Conservation (phyloP, 2,329 filamentous ascomycete species). For the Clonostachys sp. region DNA sequence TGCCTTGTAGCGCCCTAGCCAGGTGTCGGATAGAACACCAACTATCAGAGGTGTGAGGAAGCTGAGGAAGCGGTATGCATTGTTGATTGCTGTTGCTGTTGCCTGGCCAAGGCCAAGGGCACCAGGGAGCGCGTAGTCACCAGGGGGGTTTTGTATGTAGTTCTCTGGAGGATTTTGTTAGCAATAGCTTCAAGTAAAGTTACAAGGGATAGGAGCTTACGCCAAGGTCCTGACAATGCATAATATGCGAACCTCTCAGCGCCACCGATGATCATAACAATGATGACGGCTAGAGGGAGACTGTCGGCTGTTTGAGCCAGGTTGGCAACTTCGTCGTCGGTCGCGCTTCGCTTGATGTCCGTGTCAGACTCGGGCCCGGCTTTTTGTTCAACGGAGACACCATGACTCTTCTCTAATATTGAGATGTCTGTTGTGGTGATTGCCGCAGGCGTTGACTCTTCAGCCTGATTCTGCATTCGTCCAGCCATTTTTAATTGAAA, state of each 20-base stretch:
- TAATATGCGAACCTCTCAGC: slow-evolving; percentile 6
- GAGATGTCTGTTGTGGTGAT: too few relatives aligned
- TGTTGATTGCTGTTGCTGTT: slow-evolving; percentile 38
- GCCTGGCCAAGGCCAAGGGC: slow-evolving; percentile 44
- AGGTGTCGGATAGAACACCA: slow-evolving; percentile 55
- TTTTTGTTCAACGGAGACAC: too few relatives aligned
- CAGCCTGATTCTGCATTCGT: too few relatives aligned
- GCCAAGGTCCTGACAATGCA: slow-evolving; percentile 3
- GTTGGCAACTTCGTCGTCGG: slow-evolving; percentile 1
- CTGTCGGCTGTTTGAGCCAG: slow-evolving; percentile 1
- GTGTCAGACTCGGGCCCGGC: too few relatives aligned
- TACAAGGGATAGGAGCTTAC: background rate
- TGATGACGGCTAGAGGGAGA: slow-evolving; percentile 1
- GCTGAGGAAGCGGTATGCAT: slow-evolving; percentile 38
- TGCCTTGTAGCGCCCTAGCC: slow-evolving; percentile 57
- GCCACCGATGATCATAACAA: slow-evolving; percentile 1
- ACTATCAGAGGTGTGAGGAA: slow-evolving; percentile 53
- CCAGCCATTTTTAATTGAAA: too few relatives aligned
- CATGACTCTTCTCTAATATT: too few relatives aligned
- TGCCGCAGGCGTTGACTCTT: too few relatives aligned
- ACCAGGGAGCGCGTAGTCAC: slow-evolving; percentile 30
- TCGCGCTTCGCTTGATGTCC: background rate
- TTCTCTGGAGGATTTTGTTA: slow-evolving; percentile 23
- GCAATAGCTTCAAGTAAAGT: background rate
- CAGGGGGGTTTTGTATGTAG: slow-evolving; percentile 30